Conservation (phyloP, 2,329 filamentous ascomycete species). For the Xylariales sp. region DNA sequence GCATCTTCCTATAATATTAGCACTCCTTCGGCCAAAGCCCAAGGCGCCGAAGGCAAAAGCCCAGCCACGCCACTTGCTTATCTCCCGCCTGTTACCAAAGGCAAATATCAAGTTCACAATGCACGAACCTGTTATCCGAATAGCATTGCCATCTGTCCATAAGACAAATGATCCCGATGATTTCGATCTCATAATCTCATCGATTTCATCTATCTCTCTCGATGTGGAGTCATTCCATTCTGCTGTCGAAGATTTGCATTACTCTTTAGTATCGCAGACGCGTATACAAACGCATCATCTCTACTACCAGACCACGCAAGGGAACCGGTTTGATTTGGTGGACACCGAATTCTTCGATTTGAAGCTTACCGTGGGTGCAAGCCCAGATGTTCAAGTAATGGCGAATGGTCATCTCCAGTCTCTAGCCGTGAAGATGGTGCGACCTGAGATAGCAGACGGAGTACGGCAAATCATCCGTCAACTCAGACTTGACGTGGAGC, state of each 20-base stretch:
- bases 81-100: conserved; percentile 90
- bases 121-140: conserved; percentile 90
- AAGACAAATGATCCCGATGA: conserved; percentile 65
- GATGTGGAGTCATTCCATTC: conserved; percentile 97
- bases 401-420: conserved; percentile 78
- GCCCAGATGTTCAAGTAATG: conserved; percentile 79
- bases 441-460: conserved; percentile 88
- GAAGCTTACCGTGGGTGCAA: conserved; percentile 78
- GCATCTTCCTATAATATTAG: conserved; percentile 80
- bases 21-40: conserved; percentile 60
- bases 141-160: conserved; percentile 77
- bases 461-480: conserved; percentile 88
- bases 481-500: conserved; percentile 65
- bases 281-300: conserved; percentile 81
- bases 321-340: conserved; percentile 79
- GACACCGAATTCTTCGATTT: conserved; percentile 85
- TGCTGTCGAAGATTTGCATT: conserved; percentile 75
- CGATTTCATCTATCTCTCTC: conserved; percentile 86
- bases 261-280: conserved; percentile 77
- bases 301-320: conserved; percentile 88
- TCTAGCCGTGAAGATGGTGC: conserved; percentile 83
- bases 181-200: conserved; percentile 92
- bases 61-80: conserved; percentile 59
- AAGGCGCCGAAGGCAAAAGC: conserved; percentile 34
- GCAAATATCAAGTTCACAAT: conserved; percentile 93